These are phyloP conservation scores for Apophysomyces ossiformis DNA, from an alignment of 371 early-diverging fungal species.

Conservation along the genomic window DNA sequence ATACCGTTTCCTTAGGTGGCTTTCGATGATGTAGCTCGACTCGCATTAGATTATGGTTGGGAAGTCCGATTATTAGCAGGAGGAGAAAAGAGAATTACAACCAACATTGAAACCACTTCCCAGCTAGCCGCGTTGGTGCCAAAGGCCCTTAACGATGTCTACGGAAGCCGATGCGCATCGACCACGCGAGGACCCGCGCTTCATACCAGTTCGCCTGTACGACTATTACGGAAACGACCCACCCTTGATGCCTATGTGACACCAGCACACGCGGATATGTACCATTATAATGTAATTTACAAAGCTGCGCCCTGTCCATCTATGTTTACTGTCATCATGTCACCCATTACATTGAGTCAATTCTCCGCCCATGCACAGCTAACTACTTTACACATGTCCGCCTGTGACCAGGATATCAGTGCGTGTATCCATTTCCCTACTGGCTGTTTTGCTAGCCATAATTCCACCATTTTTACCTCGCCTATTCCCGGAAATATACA, in stretches of 20 bases:
- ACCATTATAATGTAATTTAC: slow-evolving; percentile 7
- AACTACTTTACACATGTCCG: slow-evolving; percentile 4
- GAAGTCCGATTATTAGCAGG: slow-evolving; percentile 20
- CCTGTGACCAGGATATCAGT: neutral
- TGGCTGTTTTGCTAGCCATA: neutral
- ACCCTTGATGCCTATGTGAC: slow-evolving; percentile 13
- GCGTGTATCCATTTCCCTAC: slow-evolving; percentile 7
- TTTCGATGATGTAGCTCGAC: slow-evolving; percentile 26
- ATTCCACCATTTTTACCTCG: neutral
- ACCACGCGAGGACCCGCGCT: neutral
- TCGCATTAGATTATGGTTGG: slow-evolving; percentile 31
- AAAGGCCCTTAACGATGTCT: slow-evolving; percentile 23
- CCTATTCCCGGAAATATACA: neutral
- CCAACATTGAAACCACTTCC: slow-evolving; percentile 26
- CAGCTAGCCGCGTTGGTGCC: slow-evolving; percentile 29
- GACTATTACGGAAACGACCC: slow-evolving; percentile 12
- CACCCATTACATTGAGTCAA: slow-evolving; percentile 3
- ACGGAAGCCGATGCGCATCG: slow-evolving; percentile 11
- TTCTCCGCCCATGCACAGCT: slow-evolving; percentile 15
- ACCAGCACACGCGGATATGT: slow-evolving; percentile 16
- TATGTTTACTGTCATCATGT: slow-evolving; percentile 21
- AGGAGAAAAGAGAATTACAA: slow-evolving; percentile 27
- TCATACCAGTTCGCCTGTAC: slow-evolving; percentile 13
- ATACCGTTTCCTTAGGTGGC: slow-evolving; percentile 15
- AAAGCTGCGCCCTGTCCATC: slow-evolving; percentile 19